These are phyloP conservation scores for Hypholoma sublateritium DNA, from an alignment of 768 basidiomycete species.

Conservation along the genomic window DNA sequence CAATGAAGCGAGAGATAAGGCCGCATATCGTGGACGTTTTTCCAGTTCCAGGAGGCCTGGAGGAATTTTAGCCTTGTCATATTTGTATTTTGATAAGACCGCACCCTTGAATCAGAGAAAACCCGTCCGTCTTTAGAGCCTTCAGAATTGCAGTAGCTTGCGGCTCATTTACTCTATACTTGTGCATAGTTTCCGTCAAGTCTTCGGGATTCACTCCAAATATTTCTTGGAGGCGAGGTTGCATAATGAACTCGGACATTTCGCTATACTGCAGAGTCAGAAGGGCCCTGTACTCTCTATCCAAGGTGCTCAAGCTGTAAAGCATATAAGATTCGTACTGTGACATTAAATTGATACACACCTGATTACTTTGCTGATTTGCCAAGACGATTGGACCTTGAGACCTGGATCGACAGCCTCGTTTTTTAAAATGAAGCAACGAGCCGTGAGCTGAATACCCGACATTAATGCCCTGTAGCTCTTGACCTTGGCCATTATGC, in stretches of 20 bases:
- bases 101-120: constrained; percentile 94
- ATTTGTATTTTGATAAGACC: constrained; percentile 9
- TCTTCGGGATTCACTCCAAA: constrained; percentile 47
- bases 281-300: constrained; percentile 91
- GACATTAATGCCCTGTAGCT: constrained; percentile 33
- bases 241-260: constrained; percentile 65
- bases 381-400: constrained; percentile 67
- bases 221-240: constrained; percentile 55
- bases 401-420: constrained; percentile 58
- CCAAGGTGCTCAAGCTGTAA: constrained; percentile 82
- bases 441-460: constrained; percentile 58
- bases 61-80: neutral
- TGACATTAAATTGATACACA: constrained; percentile 31
- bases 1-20: constrained; percentile 81
- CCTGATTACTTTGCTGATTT: constrained; percentile 81
- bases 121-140: constrained; percentile 70
- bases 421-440: constrained; percentile 42
- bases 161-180: constrained; percentile 84
- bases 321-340: neutral
- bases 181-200: constrained; percentile 63
- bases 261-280: constrained; percentile 83
- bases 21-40: constrained; percentile 98
- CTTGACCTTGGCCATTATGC: constrained; percentile 66
- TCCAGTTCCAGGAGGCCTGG: constrained; percentile 94
- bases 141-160: constrained; percentile 88